Evolutionary conservation across 2,329 filamentous ascomycete species (phyloP).

Genomic region (Epichloe elymi): DNA sequence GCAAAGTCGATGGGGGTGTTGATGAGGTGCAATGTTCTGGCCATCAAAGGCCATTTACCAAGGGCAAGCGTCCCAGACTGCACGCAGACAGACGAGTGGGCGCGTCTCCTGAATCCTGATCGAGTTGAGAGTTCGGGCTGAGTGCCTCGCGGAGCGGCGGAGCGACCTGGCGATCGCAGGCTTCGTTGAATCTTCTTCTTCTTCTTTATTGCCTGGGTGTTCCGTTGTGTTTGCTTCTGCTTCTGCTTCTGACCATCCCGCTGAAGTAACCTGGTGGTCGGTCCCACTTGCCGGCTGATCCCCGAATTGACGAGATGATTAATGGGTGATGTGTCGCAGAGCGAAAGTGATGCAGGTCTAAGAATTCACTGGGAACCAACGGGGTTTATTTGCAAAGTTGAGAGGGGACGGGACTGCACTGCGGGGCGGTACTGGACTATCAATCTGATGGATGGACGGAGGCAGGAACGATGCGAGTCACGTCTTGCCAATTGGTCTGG

Average conservation of each 20-base stretch:
- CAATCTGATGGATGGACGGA: not conserved
- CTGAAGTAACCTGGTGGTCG: not conserved
- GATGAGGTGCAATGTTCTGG: not conserved
- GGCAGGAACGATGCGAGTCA: not conserved
- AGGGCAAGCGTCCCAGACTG: not conserved
- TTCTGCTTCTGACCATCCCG: not conserved
- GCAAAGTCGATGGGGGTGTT: not conserved
- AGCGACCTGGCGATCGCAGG: not conserved
- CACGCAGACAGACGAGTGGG: not conserved
- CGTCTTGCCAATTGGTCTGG: too few relatives aligned
- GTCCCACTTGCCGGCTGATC: not conserved
- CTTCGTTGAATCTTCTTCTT: not conserved
- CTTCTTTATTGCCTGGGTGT: not conserved
- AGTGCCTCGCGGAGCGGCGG: not conserved
- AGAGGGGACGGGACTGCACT: too few relatives aligned
- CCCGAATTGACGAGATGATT: not conserved
- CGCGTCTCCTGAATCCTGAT: not conserved
- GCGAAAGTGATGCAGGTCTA: not conserved
- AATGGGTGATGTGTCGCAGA: not conserved
- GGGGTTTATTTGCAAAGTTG: too few relatives aligned
- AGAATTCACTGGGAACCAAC: not conserved
- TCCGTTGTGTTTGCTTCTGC: not conserved
- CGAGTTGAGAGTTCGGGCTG: not conserved
- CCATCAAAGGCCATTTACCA: not conserved
- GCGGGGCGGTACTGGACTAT: not conserved